Evolutionary conservation across 2,329 filamentous ascomycete genomes (phyloP), one percentile per base, ranked within the genome.

Genomic region (Fusarium kyushuense): DNA sequence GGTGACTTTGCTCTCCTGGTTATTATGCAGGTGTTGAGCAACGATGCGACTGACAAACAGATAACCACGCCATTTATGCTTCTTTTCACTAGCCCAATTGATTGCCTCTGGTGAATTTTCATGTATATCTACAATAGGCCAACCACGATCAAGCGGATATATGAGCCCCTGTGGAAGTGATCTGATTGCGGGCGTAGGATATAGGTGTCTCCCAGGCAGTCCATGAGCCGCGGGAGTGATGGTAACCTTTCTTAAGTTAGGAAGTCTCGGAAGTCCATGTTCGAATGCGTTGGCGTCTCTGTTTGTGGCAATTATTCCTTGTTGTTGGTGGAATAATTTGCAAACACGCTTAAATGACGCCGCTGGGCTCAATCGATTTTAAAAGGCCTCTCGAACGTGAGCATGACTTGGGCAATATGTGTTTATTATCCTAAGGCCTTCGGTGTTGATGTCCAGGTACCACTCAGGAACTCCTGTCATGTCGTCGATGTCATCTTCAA

Each of bases 221-320:
- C 80, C 79, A 66, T 83, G 81, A 2, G 79, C 72, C 3, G 78
- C 78, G 14, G 78, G 78, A 6, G 81, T 82, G n/a, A 84, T 60
- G 0, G 72, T 79, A 10, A 84, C 66, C 48, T 74, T 75, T 35
- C 58, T 74, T 7, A 84, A 66, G 4, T 69, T 70, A 0, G 79
- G 75, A 45, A 83, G 81, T 9, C 68, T 72, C 17, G 66, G 72
- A 76, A 51, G 5, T 9, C 41, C 42, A 30, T 76, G 75, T 13
- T 70, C 56, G 0, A 84, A 72, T 3, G 77, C 79, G 16, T 67
- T 47, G 1, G 67, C 60, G 54, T 83, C 77, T 9, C 71, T 64
- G 2, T 64, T 57, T 1, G 71, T 71, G 2, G 61, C 54, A 2
- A 82, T 61, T 0, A 80, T 73, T 2, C 75, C 58, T 16, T 74